phyloP scores from a whole-genome alignment of 2,329 filamentous ascomycete genomes.

The Shiraia sp. region DNA sequence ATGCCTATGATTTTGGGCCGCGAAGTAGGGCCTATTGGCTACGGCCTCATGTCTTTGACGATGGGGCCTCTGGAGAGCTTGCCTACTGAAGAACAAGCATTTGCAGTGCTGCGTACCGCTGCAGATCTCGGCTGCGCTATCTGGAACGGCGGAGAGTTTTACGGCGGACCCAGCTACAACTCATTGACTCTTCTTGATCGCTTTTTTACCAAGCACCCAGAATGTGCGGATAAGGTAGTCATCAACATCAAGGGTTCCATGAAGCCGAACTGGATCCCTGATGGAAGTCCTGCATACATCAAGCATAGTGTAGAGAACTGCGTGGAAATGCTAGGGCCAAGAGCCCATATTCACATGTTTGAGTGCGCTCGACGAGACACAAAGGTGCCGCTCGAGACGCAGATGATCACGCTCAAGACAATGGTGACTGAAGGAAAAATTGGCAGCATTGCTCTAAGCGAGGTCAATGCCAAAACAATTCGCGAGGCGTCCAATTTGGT shows the following conservation, averaged over 20 bases:
- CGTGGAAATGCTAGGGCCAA: not conserved
- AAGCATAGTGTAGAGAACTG: slow-evolving; percentile 6
- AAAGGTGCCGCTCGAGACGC: slow-evolving; percentile 44
- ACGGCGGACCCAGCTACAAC: slow-evolving; percentile 48
- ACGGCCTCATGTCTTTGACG: no score
- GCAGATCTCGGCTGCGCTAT: no score
- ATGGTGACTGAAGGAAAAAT: slow-evolving; percentile 35
- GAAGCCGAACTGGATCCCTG: slow-evolving; percentile 25
- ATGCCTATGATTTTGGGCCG: no score
- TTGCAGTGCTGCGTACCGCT: no score
- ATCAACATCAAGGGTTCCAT: slow-evolving; percentile 51
- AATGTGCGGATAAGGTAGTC: slow-evolving; percentile 50
- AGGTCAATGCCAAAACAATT: slow-evolving; percentile 48
- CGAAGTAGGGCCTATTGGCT: no score
- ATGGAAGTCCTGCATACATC: slow-evolving; percentile 43
- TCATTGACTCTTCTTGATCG: slow-evolving; percentile 48
- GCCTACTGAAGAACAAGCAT: no score
- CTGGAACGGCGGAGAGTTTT: slow-evolving; percentile 52
- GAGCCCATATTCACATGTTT: slow-evolving; percentile 42
- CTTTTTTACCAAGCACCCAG: slow-evolving; percentile 54
- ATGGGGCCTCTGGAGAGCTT: no score
- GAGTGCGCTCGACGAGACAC: slow-evolving; percentile 46
- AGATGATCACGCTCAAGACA: slow-evolving; percentile 34
- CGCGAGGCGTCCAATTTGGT: slow-evolving; percentile 52
- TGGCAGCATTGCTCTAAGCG: slow-evolving; percentile 45